Percentiles rank a stretch among this genome's conserved stretches.
phyloP scores from a whole-genome alignment of 306 rosid species.

The Vigna radiata region DNA sequence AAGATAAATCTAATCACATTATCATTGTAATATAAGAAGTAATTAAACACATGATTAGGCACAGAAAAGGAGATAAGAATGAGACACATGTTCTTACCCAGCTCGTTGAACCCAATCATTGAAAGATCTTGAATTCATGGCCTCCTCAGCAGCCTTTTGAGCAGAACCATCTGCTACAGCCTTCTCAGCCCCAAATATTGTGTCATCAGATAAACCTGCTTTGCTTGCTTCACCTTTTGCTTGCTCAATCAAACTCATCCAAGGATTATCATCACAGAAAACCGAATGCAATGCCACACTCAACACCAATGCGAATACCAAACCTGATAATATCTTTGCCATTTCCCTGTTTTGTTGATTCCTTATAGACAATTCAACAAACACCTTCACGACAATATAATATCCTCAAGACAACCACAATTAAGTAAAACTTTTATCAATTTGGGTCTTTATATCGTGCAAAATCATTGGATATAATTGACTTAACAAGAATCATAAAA shows the following conservation, averaged over 20 bases:
- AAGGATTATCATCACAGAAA: conserved; percentile 29
- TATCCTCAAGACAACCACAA: background rate
- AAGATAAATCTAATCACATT: too few species aligned
- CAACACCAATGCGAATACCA: conserved; percentile 32
- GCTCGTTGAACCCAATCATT: conserved; percentile 38
- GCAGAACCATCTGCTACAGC: conserved; percentile 29
- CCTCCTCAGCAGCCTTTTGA: background rate
- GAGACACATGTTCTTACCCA: conserved; percentile 11
- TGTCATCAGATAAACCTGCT: conserved; percentile 35
- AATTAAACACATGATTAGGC: background rate
- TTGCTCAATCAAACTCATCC: conserved; percentile 22
- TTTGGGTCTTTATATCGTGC: conserved; percentile 3
- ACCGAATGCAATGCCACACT: conserved; percentile 18
- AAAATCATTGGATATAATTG: background rate
- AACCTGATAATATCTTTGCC: conserved; percentile 22
- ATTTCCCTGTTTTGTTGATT: background rate
- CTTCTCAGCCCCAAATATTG: conserved; percentile 34
- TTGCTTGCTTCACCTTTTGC: conserved; percentile 36
- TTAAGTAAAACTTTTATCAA: background rate
- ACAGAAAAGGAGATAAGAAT: background rate
- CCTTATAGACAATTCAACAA: background rate
- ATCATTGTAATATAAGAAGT: too few species aligned
- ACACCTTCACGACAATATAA: background rate
- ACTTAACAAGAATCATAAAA: conserved; percentile 13
- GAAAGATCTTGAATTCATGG: background rate